Evolutionary conservation across 257 asterid species (phyloP).

Genomic region (Fraxinus americana): DNA sequence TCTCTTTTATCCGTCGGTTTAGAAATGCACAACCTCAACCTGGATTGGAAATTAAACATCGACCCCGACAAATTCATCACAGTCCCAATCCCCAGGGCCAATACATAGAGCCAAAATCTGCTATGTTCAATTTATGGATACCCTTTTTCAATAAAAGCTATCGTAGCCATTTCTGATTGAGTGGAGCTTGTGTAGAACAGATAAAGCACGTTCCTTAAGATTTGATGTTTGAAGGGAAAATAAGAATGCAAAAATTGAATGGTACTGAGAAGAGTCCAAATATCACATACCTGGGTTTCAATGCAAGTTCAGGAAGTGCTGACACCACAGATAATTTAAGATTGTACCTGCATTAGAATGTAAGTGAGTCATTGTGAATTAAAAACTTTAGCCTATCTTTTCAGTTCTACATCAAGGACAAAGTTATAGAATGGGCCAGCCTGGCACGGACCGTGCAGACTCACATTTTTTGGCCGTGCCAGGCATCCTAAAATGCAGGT

Average conservation of each 20-base stretch:
- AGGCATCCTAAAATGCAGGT: background rate
- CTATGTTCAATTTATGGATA: background rate
- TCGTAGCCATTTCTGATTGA: background rate
- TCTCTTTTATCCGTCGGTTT: background rate
- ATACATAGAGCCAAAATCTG: background rate
- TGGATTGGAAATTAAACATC: background rate
- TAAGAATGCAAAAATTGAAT: slow-evolving; percentile 11
- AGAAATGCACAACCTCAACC: background rate
- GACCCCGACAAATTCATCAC: background rate
- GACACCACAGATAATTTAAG: slow-evolving; percentile 70
- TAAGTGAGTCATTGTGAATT: background rate
- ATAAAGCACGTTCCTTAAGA: background rate
- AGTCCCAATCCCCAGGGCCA: background rate
- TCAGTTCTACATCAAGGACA: background rate
- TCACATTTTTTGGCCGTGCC: background rate
- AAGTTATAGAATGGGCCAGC: background rate
- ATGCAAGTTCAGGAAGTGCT: slow-evolving; percentile 53
- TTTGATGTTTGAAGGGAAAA: background rate
- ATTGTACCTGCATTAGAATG: slow-evolving; percentile 48
- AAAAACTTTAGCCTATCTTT: background rate
- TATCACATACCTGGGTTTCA: slow-evolving; percentile 52
- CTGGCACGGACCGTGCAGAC: background rate
- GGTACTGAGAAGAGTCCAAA: background rate
- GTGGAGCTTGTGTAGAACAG: background rate
- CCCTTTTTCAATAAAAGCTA: background rate